phyloP scores from a whole-genome alignment of 768 basidiomycete species.

The Amanita inopinata region DNA sequence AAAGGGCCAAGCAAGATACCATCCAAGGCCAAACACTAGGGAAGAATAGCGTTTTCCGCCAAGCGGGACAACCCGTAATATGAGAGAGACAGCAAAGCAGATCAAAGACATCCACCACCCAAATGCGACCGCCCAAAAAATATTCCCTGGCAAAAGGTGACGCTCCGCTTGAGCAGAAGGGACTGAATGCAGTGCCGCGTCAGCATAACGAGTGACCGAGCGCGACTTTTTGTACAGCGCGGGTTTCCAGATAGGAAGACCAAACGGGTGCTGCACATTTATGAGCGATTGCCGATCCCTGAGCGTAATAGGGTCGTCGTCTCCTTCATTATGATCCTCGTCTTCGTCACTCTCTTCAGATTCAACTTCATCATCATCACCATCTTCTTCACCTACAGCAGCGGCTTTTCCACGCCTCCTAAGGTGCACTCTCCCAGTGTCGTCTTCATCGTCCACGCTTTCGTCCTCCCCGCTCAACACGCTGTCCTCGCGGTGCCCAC shows the following conservation, averaged over 20 bases:
- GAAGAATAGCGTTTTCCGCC: constrained; percentile 80
- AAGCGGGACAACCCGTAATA: constrained; percentile 66
- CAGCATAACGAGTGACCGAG: constrained; percentile 92
- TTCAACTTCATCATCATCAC: constrained; percentile 23
- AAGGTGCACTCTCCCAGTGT: constrained; percentile 18
- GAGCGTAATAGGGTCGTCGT: constrained; percentile 85
- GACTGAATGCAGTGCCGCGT: constrained; percentile 84
- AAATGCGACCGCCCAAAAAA: constrained; percentile 84
- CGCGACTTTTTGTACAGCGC: constrained; percentile 97
- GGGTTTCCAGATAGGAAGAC: constrained; percentile 99
- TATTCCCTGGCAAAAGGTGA: constrained; percentile 88
- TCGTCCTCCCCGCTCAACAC: constrained; percentile 47
- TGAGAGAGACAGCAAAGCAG: constrained; percentile 55
- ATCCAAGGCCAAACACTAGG: constrained; percentile 86
- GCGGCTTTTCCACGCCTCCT: constrained; percentile 35
- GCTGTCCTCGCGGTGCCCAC: constrained; percentile 36
- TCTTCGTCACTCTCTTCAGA: constrained; percentile 32
- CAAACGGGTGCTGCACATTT: constrained; percentile 98
- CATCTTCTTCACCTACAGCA: constrained; percentile 23
- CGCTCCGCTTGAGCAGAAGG: constrained; percentile 92
- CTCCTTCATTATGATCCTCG: constrained; percentile 20
- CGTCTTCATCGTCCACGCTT: constrained; percentile 26
- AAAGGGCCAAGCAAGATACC: constrained; percentile 98
- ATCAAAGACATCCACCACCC: constrained; percentile 87
- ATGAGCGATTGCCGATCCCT: constrained; percentile 96